These are phyloP conservation scores for Viola pubescens DNA, from an alignment of 441 rosid species.

Conservation along the genomic window DNA sequence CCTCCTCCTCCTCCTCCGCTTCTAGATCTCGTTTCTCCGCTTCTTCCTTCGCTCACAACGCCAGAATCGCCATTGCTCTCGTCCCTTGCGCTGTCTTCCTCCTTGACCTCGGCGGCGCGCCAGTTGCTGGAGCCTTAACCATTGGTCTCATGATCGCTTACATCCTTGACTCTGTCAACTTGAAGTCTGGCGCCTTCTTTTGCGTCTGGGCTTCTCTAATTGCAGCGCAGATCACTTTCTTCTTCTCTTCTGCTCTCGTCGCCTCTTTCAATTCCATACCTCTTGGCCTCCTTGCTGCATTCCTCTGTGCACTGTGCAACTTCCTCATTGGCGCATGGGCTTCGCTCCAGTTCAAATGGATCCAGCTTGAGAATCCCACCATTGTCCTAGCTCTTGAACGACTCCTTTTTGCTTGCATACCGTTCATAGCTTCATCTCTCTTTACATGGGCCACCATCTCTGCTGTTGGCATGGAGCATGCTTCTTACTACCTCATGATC, in stretches of 20 bases:
- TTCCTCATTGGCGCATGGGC: slow-evolving; percentile 84
- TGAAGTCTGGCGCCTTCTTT: slow-evolving; percentile 70
- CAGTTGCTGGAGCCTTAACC: slow-evolving; percentile 65
- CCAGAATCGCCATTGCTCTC: slow-evolving; percentile 66
- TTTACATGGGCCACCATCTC: slow-evolving; percentile 96
- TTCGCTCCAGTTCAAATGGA: slow-evolving; percentile 95
- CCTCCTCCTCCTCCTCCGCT: slow-evolving; percentile 24
- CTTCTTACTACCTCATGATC: slow-evolving; percentile 60
- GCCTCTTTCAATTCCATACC: slow-evolving; percentile 50
- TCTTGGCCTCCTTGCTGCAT: slow-evolving; percentile 54
- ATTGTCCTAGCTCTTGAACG: slow-evolving; percentile 83
- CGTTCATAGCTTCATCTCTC: slow-evolving; percentile 63
- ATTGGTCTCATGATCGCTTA: slow-evolving; percentile 82
- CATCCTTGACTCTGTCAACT: slow-evolving; percentile 76
- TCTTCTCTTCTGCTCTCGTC: slow-evolving; percentile 62
- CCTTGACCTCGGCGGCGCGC: slow-evolving; percentile 86
- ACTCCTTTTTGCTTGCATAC: slow-evolving; percentile 80
- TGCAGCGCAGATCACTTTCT: slow-evolving; percentile 83
- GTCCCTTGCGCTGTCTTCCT: slow-evolving; percentile 82
- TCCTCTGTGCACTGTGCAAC: slow-evolving; percentile 65
- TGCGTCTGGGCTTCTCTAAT: slow-evolving; percentile 76
- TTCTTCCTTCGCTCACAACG: slow-evolving; percentile 66
- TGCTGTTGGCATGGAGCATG: slow-evolving; percentile 74
- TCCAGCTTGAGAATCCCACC: slow-evolving; percentile 77
- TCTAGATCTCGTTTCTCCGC: slow-evolving; percentile 85